Conservation (phyloP, 2,329 filamentous ascomycete genomes). For the Colletotrichum sp. region DNA sequence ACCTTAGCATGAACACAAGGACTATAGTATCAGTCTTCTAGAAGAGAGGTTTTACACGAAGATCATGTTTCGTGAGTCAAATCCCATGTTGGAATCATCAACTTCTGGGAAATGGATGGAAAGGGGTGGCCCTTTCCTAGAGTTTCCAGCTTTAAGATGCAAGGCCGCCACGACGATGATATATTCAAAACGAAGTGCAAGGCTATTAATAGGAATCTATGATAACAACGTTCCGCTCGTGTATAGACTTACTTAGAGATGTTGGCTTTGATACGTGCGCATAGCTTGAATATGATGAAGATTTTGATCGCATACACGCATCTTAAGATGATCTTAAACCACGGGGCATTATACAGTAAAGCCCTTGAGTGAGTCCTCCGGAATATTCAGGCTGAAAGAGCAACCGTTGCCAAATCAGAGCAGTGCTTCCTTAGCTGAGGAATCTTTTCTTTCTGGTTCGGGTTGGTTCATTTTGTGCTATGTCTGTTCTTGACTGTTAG, state of each 20-base stretch:
- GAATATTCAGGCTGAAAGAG: rapidly evolving
- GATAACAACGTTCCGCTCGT: rapidly evolving
- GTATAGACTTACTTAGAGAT: rapidly evolving
- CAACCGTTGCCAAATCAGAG: rapidly evolving
- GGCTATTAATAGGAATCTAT: neutral
- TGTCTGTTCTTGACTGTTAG: neutral
- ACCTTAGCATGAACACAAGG: neutral
- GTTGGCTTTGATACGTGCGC: neutral
- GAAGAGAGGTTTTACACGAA: neutral
- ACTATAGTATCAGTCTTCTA: neutral
- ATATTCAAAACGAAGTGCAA: neutral
- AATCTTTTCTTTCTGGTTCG: rapidly evolving
- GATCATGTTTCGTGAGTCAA: neutral
- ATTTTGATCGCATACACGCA: neutral
- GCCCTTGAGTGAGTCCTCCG: neutral
- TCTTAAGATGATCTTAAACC: rapidly evolving
- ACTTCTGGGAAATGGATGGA: neutral
- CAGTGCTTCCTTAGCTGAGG: rapidly evolving
- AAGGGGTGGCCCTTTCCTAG: neutral
- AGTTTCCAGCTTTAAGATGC: neutral
- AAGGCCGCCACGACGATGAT: neutral
- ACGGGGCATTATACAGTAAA: neutral
- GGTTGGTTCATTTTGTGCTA: rapidly evolving
- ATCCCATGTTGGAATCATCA: neutral
- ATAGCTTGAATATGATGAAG: rapidly evolving